These are phyloP conservation scores for Cladobotryum protrusum DNA, from an alignment of 2,329 filamentous ascomycete species.

Conservation along the genomic window DNA sequence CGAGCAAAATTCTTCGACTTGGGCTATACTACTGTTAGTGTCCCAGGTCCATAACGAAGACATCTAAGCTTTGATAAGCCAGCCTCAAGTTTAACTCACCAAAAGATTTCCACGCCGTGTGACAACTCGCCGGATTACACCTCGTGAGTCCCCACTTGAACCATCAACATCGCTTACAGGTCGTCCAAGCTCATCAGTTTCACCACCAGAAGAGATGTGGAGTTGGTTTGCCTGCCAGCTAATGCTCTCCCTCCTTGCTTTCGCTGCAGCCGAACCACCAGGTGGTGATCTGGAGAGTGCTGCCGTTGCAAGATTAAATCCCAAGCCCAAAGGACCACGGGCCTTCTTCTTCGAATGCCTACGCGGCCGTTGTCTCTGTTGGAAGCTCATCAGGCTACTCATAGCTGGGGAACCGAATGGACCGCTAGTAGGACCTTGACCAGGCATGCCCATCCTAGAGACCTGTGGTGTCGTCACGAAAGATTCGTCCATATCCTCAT, in stretches of 20 bases:
- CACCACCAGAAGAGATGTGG: constrained; percentile 71
- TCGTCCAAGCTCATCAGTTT: constrained; percentile 55
- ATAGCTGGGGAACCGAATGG: constrained; percentile 66
- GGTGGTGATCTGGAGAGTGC: constrained; percentile 70
- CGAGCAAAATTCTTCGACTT: constrained; percentile 95
- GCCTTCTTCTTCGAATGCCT: constrained; percentile 56
- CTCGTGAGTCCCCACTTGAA: constrained; percentile 51
- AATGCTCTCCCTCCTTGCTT: constrained; percentile 75
- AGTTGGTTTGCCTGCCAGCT: constrained; percentile 86
- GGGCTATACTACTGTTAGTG: constrained; percentile 51
- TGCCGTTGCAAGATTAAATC: constrained; percentile 40
- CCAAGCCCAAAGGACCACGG: constrained; percentile 43
- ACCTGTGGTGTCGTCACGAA: constrained; percentile 80
- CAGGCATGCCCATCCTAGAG: constrained; percentile 49
- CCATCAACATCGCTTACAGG: constrained; percentile 58
- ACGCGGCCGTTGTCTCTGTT: constrained; percentile 68
- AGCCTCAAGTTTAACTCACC: constrained; percentile 43
- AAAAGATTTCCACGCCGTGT: constrained; percentile 84
- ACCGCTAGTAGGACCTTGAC: constrained; percentile 43
- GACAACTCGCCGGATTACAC: constrained; percentile 75
- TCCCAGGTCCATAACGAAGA: not conserved
- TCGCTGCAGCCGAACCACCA: constrained; percentile 29
- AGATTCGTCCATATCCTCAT: constrained; percentile 71
- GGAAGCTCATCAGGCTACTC: constrained; percentile 75
- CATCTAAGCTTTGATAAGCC: not conserved